Conservation (phyloP, 257 asterid genomes). For the Solanum medicagineum region DNA sequence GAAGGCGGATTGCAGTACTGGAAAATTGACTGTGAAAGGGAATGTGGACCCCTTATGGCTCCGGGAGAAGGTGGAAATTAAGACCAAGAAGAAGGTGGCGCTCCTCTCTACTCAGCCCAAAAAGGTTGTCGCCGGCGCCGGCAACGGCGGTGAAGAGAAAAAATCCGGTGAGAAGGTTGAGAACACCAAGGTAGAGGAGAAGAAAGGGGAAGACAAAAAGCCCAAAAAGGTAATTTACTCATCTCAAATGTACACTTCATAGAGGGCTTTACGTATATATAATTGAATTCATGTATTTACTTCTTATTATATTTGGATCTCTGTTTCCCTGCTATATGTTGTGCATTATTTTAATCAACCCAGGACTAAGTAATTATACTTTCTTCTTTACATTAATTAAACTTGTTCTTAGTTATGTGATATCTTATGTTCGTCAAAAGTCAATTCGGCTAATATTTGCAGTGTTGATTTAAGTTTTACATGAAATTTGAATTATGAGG, state of each 20-base stretch:
- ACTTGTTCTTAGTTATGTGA: background rate
- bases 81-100: conserved; percentile 74
- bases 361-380: background rate
- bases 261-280: background rate
- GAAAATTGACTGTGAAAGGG: conserved; percentile 75
- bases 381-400: background rate
- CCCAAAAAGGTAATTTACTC: conserved; percentile 40
- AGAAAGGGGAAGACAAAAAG: conserved; percentile 12
- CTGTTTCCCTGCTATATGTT: no score
- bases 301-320: no score
- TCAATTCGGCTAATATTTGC: background rate
- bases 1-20: conserved; percentile 40
- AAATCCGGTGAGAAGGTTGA: conserved; percentile 18
- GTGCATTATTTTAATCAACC: background rate
- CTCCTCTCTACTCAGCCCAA: conserved; percentile 71
- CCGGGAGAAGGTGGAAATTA: conserved; percentile 50
- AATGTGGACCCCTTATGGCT: conserved; percentile 70
- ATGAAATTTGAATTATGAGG: background rate
- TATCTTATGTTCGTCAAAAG: no score
- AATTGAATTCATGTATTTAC: no score
- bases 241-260: background rate
- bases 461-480: background rate
- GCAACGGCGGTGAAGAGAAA: conserved; percentile 11
- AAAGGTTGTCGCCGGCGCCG: background rate
- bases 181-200: background rate